These are phyloP conservation scores for Hsuehochloa calcarea DNA, from an alignment of 176 grass and related monocot genomes.

Conservation along the genomic window DNA sequence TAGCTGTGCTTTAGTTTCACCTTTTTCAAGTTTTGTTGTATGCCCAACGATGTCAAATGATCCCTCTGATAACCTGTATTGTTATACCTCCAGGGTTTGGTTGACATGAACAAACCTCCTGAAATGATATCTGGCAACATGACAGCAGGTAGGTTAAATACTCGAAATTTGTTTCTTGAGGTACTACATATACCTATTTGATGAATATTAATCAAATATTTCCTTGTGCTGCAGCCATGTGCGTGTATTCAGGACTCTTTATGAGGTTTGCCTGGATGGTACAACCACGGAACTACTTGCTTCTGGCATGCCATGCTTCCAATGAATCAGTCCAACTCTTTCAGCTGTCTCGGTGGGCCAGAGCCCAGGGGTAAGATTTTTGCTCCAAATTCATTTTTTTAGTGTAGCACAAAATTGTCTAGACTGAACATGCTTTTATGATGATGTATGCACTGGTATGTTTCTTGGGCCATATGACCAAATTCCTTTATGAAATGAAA, in stretches of 20 bases:
- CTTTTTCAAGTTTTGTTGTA: neutral
- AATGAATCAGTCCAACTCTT: conserved; percentile 86
- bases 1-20: neutral
- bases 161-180: neutral
- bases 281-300: conserved; percentile 76
- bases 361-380: conserved; percentile 54
- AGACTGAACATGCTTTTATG: neutral
- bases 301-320: conserved; percentile 69
- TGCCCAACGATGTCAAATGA: neutral
- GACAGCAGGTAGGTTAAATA: conserved; percentile 59
- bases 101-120: conserved; percentile 71
- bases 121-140: conserved; percentile 90
- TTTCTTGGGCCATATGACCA: neutral
- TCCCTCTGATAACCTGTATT: neutral
- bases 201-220: conserved; percentile 13
- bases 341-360: conserved; percentile 69
- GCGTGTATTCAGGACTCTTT: conserved; percentile 72
- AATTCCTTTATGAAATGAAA: neutral
- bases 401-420: neutral
- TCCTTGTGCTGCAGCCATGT: conserved; percentile 59
- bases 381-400: neutral
- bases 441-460: conserved; percentile 1
- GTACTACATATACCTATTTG: neutral
- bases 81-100: conserved; percentile 56
- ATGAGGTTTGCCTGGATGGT: conserved; percentile 98